A percentile compares a stretch with the other conserved stretches of the same genome.
Conservation (phyloP, 2,329 filamentous ascomycete species). For the Beauveria brongniartii region DNA sequence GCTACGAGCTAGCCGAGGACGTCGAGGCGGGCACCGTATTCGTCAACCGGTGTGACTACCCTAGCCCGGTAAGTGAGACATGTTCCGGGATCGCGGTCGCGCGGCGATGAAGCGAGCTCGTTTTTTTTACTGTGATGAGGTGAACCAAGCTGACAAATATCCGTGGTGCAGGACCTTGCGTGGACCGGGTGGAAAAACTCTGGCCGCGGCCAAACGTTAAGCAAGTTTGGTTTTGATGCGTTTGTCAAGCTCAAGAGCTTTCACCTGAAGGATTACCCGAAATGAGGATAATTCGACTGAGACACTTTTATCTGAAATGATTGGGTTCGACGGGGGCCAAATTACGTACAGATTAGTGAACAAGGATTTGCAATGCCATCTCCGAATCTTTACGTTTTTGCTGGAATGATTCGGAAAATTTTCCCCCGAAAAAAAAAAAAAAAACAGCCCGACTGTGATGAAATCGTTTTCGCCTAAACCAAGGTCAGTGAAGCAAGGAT, state of each 20-base stretch:
- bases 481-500: not conserved
- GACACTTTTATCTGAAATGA: not conserved
- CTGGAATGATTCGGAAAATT: not conserved
- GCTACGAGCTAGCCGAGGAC: slow-evolving; percentile 66
- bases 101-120: not conserved
- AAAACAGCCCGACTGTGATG: too few relatives aligned
- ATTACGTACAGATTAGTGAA: not conserved
- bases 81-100: not conserved
- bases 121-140: not conserved
- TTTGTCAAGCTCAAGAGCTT: slow-evolving; percentile 96
- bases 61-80: slow-evolving; percentile 65
- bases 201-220: slow-evolving; percentile 83
- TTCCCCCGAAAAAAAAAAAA: too few relatives aligned
- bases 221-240: slow-evolving; percentile 85
- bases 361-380: not conserved
- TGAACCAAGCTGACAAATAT: slow-evolving; percentile 2
- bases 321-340: not conserved
- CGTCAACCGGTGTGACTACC: slow-evolving; percentile 89
- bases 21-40: slow-evolving; percentile 94
- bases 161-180: slow-evolving; percentile 62
- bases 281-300: slow-evolving; percentile 30
- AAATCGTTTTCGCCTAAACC: too few relatives aligned
- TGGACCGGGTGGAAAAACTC: slow-evolving; percentile 99
- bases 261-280: slow-evolving; percentile 76
- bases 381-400: not conserved